Percentiles rank a stretch among this genome's conserved stretches.
Conservation (phyloP, 176 grass and related monocot genomes). For the Bonia amplexicaulis region DNA sequence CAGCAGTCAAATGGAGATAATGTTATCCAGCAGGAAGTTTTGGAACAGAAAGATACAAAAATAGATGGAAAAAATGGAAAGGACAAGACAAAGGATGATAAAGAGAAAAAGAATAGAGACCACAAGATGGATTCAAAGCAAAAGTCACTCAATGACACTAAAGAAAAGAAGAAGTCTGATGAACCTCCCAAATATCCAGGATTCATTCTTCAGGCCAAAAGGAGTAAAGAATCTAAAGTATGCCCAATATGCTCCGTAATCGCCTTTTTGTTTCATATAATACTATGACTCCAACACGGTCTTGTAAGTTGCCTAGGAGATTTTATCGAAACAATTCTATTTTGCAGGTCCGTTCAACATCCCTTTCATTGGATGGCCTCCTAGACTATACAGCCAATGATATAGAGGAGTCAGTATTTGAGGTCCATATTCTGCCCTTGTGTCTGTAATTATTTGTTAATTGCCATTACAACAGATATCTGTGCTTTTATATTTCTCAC, state of each 20-base stretch:
- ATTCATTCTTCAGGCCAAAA: conserved; percentile 73
- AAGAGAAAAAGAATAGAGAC: conserved; percentile 58
- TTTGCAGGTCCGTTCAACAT: conserved; percentile 69
- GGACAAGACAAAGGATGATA: conserved; percentile 53
- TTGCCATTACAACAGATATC: conserved; percentile 1
- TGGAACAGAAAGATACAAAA: conserved; percentile 45
- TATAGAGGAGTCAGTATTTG: conserved; percentile 88
- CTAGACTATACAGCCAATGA: conserved; percentile 94
- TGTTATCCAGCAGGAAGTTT: conserved; percentile 36
- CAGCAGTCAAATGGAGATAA: conserved; percentile 16
- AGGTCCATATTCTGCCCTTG: conserved; percentile 45
- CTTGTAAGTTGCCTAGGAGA: neutral
- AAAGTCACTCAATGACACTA: conserved; percentile 46
- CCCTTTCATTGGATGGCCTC: conserved; percentile 87
- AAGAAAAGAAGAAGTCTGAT: conserved; percentile 63
- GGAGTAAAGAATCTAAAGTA: conserved; percentile 84
- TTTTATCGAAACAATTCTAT: conserved; percentile 8
- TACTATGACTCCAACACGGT: neutral
- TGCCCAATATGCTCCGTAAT: conserved; percentile 14
- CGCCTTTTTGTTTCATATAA: conserved; percentile 2
- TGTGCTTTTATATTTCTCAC: neutral
- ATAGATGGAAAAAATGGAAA: conserved; percentile 45
- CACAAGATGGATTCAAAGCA: conserved; percentile 48
- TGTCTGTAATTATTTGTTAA: conserved; percentile 2
- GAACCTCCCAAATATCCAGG: conserved; percentile 86